Percentiles rank a stretch among this genome's conserved stretches.
These are phyloP conservation scores for Daldinia decipiens DNA, from an alignment of 495 filamentous ascomycete species.

Conservation along the genomic window DNA sequence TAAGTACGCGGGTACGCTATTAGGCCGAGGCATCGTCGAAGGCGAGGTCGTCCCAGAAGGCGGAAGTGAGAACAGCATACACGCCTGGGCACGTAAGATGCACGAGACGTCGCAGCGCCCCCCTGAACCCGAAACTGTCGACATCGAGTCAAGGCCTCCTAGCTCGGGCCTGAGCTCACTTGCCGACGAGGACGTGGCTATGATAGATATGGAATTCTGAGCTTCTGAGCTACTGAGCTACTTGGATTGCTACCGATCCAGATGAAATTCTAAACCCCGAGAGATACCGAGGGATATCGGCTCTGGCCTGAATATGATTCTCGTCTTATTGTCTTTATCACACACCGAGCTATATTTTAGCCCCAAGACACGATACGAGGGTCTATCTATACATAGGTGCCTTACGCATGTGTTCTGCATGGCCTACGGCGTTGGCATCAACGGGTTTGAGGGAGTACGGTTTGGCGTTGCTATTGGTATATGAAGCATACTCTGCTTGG, in stretches of 20 bases:
- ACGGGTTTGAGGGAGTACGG: neutral
- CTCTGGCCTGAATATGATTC: neutral
- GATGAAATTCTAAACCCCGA: neutral
- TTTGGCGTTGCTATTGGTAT: conserved; percentile 3
- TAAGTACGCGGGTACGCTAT: conserved; percentile 79
- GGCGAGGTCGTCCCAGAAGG: conserved; percentile 77
- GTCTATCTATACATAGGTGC: neutral
- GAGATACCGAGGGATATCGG: neutral
- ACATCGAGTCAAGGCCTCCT: conserved; percentile 54
- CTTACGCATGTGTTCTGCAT: conserved; percentile 12
- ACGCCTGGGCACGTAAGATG: conserved; percentile 67
- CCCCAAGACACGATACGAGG: neutral
- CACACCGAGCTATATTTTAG: neutral
- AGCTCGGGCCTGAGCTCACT: conserved; percentile 65
- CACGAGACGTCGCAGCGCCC: conserved; percentile 41
- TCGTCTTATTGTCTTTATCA: conserved; percentile 1
- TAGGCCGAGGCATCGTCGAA: conserved; percentile 76
- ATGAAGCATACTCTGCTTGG: conserved; percentile 1
- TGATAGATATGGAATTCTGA: conserved; percentile 51
- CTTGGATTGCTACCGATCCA: neutral
- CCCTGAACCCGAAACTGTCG: conserved; percentile 27
- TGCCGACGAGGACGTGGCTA: conserved; percentile 56
- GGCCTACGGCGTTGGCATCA: conserved; percentile 5
- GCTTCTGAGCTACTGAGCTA: conserved; percentile 3
- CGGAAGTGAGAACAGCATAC: conserved; percentile 70